These are phyloP conservation scores for Paramecium sonneborni DNA, from an alignment of 73 alveolate species.

Conservation along the genomic window DNA sequence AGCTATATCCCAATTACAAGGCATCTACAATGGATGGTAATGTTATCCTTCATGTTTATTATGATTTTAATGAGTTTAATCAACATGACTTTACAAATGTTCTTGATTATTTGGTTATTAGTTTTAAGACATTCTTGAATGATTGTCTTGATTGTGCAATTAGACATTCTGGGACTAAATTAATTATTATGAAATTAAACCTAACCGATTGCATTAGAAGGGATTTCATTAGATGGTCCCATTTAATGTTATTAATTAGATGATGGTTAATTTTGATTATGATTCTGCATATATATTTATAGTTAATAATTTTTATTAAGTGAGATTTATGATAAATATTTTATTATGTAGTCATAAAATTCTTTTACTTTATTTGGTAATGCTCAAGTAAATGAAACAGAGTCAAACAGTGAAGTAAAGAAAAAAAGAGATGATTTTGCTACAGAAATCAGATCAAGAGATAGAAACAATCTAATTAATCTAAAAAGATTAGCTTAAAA, in stretches of 20 bases:
- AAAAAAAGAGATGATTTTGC: slow-evolving; percentile 28
- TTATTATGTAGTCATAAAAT: not conserved
- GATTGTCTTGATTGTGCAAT: no score
- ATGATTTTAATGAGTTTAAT: not conserved
- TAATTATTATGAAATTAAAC: no score
- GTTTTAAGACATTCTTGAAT: no score
- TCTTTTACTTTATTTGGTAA: not conserved
- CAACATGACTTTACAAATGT: no score
- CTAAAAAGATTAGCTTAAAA: slow-evolving; percentile 14
- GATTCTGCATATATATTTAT: not conserved
- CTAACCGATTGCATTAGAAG: no score
- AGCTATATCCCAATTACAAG: slow-evolving; percentile 55
- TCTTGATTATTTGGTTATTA: no score
- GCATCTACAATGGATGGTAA: slow-evolving; percentile 36
- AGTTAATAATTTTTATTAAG: not conserved
- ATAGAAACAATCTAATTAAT: not conserved
- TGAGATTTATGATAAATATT: not conserved
- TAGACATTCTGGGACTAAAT: no score
- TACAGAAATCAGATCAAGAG: slow-evolving; percentile 1
- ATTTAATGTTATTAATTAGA: not conserved
- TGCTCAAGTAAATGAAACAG: not conserved
- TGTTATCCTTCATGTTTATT: not conserved
- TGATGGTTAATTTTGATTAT: not conserved
- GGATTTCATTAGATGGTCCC: not conserved
- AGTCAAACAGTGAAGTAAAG: not conserved